Evolutionary conservation across 768 basidiomycete species (phyloP).

Genomic region (Lepiota brunneoincarnata): DNA sequence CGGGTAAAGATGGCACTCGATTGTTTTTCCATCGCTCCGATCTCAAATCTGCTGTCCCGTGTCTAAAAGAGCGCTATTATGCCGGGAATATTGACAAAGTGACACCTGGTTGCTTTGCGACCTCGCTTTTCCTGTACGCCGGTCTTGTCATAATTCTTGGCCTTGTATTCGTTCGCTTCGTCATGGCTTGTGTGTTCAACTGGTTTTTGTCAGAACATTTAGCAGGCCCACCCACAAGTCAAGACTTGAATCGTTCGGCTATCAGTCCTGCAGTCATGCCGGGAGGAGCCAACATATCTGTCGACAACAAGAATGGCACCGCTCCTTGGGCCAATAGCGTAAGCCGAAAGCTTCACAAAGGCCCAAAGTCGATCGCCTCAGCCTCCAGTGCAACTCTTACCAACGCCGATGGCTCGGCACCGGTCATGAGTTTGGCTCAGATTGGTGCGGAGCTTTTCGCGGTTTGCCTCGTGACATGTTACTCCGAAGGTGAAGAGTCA

Average conservation of each 20-base stretch:
- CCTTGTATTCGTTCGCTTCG: conserved; percentile 87
- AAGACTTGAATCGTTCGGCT: conserved; percentile 74
- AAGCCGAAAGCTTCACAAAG: conserved; percentile 49
- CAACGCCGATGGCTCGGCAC: conserved; percentile 42
- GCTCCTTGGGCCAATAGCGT: conserved; percentile 86
- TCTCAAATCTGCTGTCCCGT: conserved; percentile 69
- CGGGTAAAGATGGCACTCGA: conserved; percentile 88
- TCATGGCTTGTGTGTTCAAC: conserved; percentile 95
- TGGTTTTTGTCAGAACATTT: conserved; percentile 91
- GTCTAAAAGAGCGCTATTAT: conserved; percentile 81
- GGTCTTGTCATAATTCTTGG: conserved; percentile 89
- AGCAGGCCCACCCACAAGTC: conserved; percentile 70
- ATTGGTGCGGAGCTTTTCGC: conserved; percentile 96
- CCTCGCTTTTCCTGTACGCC: conserved; percentile 83
- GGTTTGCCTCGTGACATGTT: conserved; percentile 95
- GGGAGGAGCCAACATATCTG: conserved; percentile 90
- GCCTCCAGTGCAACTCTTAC: conserved; percentile 57
- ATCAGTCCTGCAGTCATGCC: conserved; percentile 97
- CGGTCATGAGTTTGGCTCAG: conserved; percentile 80
- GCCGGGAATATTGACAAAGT: conserved; percentile 97
- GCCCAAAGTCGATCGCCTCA: conserved; percentile 44
- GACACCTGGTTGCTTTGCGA: conserved; percentile 93
- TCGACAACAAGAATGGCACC: conserved; percentile 88
- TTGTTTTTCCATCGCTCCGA: conserved; percentile 73
- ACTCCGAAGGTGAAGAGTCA: conserved; percentile 95